Evolutionary conservation across 2,329 filamentous ascomycete species (phyloP).

Genomic region (Cercospora beticola): DNA sequence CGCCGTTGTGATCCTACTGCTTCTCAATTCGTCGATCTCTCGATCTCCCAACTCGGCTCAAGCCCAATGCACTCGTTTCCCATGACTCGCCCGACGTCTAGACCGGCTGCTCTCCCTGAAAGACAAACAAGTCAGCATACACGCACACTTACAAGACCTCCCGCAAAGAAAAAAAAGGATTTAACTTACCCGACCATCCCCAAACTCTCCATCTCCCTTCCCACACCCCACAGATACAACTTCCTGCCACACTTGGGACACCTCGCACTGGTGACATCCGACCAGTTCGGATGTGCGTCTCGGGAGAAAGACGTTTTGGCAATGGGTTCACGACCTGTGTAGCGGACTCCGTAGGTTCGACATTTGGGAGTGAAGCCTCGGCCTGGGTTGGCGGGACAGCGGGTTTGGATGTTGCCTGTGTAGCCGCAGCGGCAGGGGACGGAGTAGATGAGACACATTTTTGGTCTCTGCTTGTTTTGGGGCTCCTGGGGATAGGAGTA

Average conservation of each 20-base stretch:
- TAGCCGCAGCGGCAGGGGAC: conserved; percentile 11
- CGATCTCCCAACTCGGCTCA: not conserved
- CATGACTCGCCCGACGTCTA: not conserved
- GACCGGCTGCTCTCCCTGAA: not conserved
- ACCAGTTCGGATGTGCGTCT: not conserved
- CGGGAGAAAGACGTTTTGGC: not conserved
- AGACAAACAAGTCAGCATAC: not conserved
- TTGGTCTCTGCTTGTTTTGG: not conserved
- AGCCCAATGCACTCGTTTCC: not conserved
- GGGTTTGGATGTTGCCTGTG: conserved; percentile 1
- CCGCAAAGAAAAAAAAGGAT: not conserved
- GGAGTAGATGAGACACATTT: conserved; percentile 6
- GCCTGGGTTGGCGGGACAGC: conserved; percentile 9
- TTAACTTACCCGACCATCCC: not conserved
- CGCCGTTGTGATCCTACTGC: not conserved
- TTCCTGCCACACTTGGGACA: not conserved
- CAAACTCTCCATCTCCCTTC: conserved; percentile 2
- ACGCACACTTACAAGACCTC: not conserved
- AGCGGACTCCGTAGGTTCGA: not conserved
- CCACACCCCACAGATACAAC: conserved; percentile 10
- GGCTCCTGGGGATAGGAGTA: not conserved
- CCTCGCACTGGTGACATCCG: not conserved
- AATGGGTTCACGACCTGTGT: conserved; percentile 1
- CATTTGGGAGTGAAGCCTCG: conserved; percentile 5
- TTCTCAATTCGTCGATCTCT: not conserved